Base-by-base conservation (phyloP, 2,329 filamentous ascomycete species). In the Colletotrichum brevisporum region DNA sequence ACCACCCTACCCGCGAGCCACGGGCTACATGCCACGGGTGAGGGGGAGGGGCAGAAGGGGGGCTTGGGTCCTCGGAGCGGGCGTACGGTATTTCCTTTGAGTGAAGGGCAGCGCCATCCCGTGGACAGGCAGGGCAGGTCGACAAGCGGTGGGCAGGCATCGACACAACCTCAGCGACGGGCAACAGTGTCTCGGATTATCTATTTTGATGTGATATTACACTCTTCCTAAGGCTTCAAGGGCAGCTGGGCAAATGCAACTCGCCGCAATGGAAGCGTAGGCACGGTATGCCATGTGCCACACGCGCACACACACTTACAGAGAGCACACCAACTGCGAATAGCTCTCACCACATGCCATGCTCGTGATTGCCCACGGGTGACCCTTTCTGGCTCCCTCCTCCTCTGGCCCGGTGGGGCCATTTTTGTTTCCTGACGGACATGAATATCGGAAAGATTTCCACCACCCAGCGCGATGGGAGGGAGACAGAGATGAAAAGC, bases 281-380 rank as follows among this genome's bases (percentile, higher is more conserved):
- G 31, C 31, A 21, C 21, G 5, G 18, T 41, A 27, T 64, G 47
- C 15, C 45, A 47, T 59, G 8, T 64, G 21, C 51, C 59, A 67
- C 52, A 47, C 52, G 31, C 16, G 48, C 52, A 61, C 65, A 41
- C 53, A 27, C 24, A 53, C 27, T 41, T 18, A 54, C 47, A 48
- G 50, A 26, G n/a, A 51, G 26, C 65, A 65, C 48, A 68, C 21
- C 47, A 50, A n/a, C 50, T 15, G 16, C 39, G 43, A 45, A 31
- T 27, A 51, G 27, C 26, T 41, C 45, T 50, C 18, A 55, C 36
- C 55, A 61, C 24, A 60, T 69, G 62, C 21, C 24, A 60, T 21
- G 62, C 67, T 66, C 45, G 56, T 67, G 62, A 69, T 57, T 43
- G 55, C 6, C 26, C 24, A 52, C 55, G 26, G 55, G 26, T 69